Percentiles rank a stretch among this genome's conserved stretches.
Conservation (phyloP, 768 basidiomycete genomes). For the Pleurotus tuber-regium region DNA sequence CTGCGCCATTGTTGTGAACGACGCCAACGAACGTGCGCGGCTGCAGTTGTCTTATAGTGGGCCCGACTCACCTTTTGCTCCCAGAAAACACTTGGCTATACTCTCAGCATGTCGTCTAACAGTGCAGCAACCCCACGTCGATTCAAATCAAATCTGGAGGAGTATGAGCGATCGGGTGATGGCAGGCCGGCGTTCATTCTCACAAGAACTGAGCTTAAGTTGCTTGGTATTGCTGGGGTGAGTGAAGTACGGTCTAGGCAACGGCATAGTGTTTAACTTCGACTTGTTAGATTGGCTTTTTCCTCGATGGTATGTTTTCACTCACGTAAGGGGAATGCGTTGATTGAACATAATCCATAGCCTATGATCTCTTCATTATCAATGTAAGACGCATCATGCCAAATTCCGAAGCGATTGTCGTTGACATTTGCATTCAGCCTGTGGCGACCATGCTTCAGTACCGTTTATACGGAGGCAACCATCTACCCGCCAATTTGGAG, state of each 20-base stretch:
- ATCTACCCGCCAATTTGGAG: constrained; percentile 52
- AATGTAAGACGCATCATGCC: constrained; percentile 38
- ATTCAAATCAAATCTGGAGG: constrained; percentile 12
- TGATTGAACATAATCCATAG: constrained; percentile 27
- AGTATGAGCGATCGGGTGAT: constrained; percentile 23
- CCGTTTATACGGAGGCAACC: constrained; percentile 52
- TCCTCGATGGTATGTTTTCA: constrained; percentile 58
- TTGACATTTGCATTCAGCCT: constrained; percentile 45
- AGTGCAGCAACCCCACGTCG: not conserved
- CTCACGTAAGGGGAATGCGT: not conserved
- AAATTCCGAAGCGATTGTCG: too few relatives aligned
- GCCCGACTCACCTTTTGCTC: not conserved
- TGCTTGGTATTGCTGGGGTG: constrained; percentile 62
- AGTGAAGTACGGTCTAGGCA: constrained; percentile 14
- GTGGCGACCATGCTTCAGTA: constrained; percentile 69
- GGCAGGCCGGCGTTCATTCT: constrained; percentile 27
- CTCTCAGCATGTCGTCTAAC: not conserved
- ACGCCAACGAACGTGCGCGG: not conserved
- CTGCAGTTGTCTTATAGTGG: not conserved
- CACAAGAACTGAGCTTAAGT: constrained; percentile 50
- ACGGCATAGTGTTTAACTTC: not conserved
- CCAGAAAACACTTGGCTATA: not conserved
- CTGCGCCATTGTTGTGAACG: too few relatives aligned
- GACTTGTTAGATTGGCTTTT: constrained; percentile 56
- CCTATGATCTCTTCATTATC: constrained; percentile 72